phyloP scores from a whole-genome alignment of 2,329 filamentous ascomycete genomes.

The Ophiostoma populinum region DNA sequence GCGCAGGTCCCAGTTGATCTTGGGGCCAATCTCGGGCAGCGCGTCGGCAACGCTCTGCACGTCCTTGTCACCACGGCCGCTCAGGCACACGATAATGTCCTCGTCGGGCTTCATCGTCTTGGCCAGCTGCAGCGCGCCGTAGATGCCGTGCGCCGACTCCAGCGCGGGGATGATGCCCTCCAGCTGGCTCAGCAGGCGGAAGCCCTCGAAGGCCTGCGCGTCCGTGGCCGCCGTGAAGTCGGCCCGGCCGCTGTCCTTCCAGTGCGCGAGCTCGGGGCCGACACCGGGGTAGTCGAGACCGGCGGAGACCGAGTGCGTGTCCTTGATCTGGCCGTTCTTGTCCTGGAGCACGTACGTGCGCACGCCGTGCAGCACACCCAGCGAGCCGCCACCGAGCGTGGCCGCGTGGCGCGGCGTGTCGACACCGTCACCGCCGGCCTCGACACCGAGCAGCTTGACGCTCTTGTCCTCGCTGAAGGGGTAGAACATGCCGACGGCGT shows the following conservation, averaged over 20 bases:
- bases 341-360: slow-evolving; percentile 92
- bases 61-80: slow-evolving; percentile 91
- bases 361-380: slow-evolving; percentile 90
- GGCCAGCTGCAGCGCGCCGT: slow-evolving; percentile 71
- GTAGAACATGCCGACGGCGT: slow-evolving; percentile 96
- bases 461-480: slow-evolving; percentile 73
- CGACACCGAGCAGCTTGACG: slow-evolving; percentile 82
- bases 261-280: slow-evolving; percentile 75
- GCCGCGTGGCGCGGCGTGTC: slow-evolving; percentile 76
- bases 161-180: slow-evolving; percentile 96
- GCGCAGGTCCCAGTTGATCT: slow-evolving; percentile 60
- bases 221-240: slow-evolving; percentile 86
- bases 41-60: slow-evolving; percentile 96
- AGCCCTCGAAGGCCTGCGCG: slow-evolving; percentile 73
- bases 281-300: slow-evolving; percentile 96
- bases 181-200: slow-evolving; percentile 66
- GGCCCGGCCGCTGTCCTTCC: slow-evolving; percentile 82
- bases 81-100: slow-evolving; percentile 86
- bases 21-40: slow-evolving; percentile 69
- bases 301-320: slow-evolving; percentile 92
- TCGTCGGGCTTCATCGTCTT: slow-evolving; percentile 81
- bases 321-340: slow-evolving; percentile 77
- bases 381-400: slow-evolving; percentile 68
- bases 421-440: slow-evolving; percentile 85
- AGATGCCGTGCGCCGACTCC: slow-evolving; percentile 86